Evolutionary conservation across 2,329 filamentous ascomycete species (phyloP).

Genomic region (Catunica adiposa): DNA sequence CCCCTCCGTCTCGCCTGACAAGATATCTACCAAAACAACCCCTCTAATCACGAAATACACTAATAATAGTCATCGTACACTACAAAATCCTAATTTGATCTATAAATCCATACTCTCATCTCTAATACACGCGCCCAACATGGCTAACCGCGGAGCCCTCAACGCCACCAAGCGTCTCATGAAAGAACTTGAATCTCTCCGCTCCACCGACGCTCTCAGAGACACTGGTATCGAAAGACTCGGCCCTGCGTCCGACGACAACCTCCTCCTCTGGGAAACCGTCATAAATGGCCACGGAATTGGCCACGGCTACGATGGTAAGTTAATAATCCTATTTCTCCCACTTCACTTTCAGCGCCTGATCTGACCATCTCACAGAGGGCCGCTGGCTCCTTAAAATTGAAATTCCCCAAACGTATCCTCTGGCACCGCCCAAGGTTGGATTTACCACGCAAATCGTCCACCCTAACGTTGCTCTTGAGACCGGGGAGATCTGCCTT

Average conservation of each 20-base stretch:
- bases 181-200: constrained; percentile 40
- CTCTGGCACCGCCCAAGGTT: constrained; percentile 59
- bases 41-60: neutral
- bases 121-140: neutral
- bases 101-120: neutral
- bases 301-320: constrained; percentile 40
- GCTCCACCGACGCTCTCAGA: constrained; percentile 17
- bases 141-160: neutral
- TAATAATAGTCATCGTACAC: neutral
- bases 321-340: constrained; percentile 14
- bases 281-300: constrained; percentile 43
- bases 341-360: neutral
- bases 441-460: constrained; percentile 70
- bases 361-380: constrained; percentile 22
- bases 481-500: constrained; percentile 82
- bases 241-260: constrained; percentile 35
- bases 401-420: constrained; percentile 60
- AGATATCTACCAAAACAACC: neutral
- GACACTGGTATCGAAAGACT: constrained; percentile 41
- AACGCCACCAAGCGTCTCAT: constrained; percentile 39
- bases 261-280: constrained; percentile 41
- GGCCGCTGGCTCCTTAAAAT: constrained; percentile 77
- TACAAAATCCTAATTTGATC: neutral
- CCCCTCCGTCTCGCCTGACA: too few species aligned
- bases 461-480: constrained; percentile 58